A percentile compares a stretch with the other conserved stretches of the same genome.
phyloP scores from a whole-genome alignment of 2,329 filamentous ascomycete species.

The Nemania serpens region DNA sequence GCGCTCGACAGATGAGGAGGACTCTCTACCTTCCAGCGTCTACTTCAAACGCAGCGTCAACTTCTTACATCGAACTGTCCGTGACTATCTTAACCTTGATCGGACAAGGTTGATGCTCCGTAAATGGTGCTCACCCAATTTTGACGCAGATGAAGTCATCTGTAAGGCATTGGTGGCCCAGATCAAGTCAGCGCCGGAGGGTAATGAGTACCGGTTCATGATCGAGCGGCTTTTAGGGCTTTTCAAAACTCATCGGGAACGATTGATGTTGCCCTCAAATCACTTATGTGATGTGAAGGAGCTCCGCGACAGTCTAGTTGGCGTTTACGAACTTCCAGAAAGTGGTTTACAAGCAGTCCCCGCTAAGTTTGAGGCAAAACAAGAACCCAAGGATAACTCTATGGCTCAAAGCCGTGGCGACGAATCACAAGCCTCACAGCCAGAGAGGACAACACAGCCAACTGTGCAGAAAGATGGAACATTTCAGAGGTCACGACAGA shows the following conservation, averaged over 20 bases:
- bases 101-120: background rate
- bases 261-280: background rate
- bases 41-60: background rate
- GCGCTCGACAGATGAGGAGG: background rate
- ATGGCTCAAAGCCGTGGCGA: background rate
- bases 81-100: background rate
- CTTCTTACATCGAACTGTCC: slow-evolving; percentile 6
- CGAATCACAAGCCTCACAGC: background rate
- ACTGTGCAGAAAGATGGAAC: background rate
- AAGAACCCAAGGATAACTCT: background rate
- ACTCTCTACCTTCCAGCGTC: background rate
- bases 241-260: background rate
- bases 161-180: slow-evolving; percentile 2
- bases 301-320: background rate
- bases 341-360: background rate
- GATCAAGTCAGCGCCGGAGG: slow-evolving; percentile 1
- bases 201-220: background rate
- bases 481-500: background rate
- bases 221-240: background rate
- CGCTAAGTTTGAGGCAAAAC: background rate
- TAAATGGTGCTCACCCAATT: background rate
- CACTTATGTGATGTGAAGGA: background rate
- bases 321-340: background rate
- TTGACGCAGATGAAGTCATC: background rate
- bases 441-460: too few relatives aligned